Evolutionary conservation across 108 stramenopile species (phyloP).

Genomic region (Pseudonitzschia delicatissima): DNA sequence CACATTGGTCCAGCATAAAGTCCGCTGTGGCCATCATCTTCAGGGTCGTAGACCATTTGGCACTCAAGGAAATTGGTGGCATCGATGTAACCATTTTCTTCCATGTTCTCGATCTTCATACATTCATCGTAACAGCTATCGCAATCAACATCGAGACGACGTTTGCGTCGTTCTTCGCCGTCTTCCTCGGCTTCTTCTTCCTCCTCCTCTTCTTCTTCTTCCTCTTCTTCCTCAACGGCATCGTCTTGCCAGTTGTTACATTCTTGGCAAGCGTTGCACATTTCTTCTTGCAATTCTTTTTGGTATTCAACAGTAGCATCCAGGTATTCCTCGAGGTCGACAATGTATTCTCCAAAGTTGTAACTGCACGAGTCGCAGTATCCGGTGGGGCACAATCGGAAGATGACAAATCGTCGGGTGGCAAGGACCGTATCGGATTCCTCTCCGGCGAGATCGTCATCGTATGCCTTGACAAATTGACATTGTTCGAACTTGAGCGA

Average conservation of each 20-base stretch:
- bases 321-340: slow-evolving; percentile 78
- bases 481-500: slow-evolving; percentile 83
- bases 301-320: slow-evolving; percentile 66
- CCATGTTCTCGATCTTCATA: slow-evolving; percentile 90
- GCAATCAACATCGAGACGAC: slow-evolving; percentile 54
- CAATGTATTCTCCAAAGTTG: slow-evolving; percentile 85
- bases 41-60: slow-evolving; percentile 53
- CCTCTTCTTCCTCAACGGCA: slow-evolving; percentile 18
- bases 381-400: slow-evolving; percentile 77
- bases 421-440: slow-evolving; percentile 59
- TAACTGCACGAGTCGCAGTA: slow-evolving; percentile 64
- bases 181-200: slow-evolving; percentile 24
- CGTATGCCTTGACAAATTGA: slow-evolving; percentile 81
- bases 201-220: background rate
- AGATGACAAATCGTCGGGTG: slow-evolving; percentile 80
- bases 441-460: slow-evolving; percentile 53
- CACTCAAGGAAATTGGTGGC: slow-evolving; percentile 79
- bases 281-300: slow-evolving; percentile 63
- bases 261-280: slow-evolving; percentile 76
- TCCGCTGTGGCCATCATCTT: slow-evolving; percentile 52
- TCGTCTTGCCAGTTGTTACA: slow-evolving; percentile 35
- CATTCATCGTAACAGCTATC: slow-evolving; percentile 71
- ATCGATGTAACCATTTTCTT: slow-evolving; percentile 83
- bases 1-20: slow-evolving; percentile 80
- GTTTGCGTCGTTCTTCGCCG: slow-evolving; percentile 17